phyloP scores from a whole-genome alignment of 768 basidiomycete genomes.

The Epithele typhae region DNA sequence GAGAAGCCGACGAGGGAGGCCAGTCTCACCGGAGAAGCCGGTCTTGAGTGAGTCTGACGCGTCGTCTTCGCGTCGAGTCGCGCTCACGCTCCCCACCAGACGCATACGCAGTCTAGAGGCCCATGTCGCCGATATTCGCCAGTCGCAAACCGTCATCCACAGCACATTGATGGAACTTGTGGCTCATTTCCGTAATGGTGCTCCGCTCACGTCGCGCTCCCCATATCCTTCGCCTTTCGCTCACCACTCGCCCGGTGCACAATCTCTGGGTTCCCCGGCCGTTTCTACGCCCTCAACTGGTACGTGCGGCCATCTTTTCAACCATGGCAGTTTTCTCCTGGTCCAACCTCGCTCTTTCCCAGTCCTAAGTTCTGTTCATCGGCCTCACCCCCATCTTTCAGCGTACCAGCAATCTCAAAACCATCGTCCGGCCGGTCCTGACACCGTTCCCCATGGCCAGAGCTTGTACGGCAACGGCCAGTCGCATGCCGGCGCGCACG shows the following conservation, averaged over 20 bases:
- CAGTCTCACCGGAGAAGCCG: constrained; percentile 83
- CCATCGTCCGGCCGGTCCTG: constrained; percentile 32
- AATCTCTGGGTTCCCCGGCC: constrained; percentile 50
- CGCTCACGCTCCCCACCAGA: constrained; percentile 35
- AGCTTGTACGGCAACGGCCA: constrained; percentile 31
- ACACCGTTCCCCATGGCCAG: constrained; percentile 37
- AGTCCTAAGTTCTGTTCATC: too few species aligned
- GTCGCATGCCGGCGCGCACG: constrained; percentile 28
- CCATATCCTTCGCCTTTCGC: constrained; percentile 57
- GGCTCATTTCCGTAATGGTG: constrained; percentile 58
- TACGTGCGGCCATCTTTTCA: constrained; percentile 20
- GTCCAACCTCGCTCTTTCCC: too few species aligned
- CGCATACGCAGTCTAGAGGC: constrained; percentile 87
- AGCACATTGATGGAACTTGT: constrained; percentile 78
- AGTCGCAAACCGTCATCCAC: constrained; percentile 71
- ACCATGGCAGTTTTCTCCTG: too few species aligned
- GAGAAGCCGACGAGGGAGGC: constrained; percentile 91
- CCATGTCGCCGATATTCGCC: constrained; percentile 80
- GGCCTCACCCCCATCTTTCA: constrained; percentile 8
- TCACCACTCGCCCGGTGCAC: constrained; percentile 64
- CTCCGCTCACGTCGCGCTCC: constrained; percentile 48
- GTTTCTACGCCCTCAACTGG: constrained; percentile 38
- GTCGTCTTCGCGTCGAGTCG: constrained; percentile 11
- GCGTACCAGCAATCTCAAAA: constrained; percentile 11
- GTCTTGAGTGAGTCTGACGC: constrained; percentile 66